Evolutionary conservation across 2,329 filamentous ascomycete genomes (phyloP).

Genomic region (Calonectria multiphialidica): DNA sequence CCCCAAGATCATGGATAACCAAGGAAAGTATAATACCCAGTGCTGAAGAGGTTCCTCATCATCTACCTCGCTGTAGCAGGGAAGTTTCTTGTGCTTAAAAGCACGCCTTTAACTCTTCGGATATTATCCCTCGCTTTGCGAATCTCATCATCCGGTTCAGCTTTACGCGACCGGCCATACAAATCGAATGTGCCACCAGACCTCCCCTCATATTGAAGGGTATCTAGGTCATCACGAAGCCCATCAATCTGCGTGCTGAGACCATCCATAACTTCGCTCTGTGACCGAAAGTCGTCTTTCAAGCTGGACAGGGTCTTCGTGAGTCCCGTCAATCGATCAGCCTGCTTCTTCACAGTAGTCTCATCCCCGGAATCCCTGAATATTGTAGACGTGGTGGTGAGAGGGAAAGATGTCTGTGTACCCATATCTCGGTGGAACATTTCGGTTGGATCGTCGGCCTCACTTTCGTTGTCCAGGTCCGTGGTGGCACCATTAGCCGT

Average conservation of each 20-base stretch:
- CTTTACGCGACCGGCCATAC: slow-evolving; percentile 57
- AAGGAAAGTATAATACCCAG: background rate
- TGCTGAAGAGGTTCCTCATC: background rate
- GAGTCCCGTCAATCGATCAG: slow-evolving; percentile 57
- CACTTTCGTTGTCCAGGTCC: slow-evolving; percentile 54
- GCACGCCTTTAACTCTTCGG: slow-evolving; percentile 81
- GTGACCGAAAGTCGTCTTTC: slow-evolving; percentile 56
- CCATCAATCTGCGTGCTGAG: slow-evolving; percentile 66
- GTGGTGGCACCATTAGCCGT: slow-evolving; percentile 25
- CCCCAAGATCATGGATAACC: background rate
- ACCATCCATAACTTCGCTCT: slow-evolving; percentile 63
- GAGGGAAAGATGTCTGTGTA: slow-evolving; percentile 75
- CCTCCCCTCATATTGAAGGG: slow-evolving; percentile 61
- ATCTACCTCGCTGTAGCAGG: slow-evolving; percentile 58
- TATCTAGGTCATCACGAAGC: slow-evolving; percentile 75
- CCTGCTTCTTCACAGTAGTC: slow-evolving; percentile 53
- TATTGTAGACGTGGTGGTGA: slow-evolving; percentile 27
- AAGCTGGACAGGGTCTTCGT: slow-evolving; percentile 56
- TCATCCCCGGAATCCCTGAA: slow-evolving; percentile 33
- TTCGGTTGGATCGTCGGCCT: slow-evolving; percentile 76
- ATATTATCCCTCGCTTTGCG: slow-evolving; percentile 81
- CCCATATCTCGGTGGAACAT: slow-evolving; percentile 86
- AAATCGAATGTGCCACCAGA: slow-evolving; percentile 53
- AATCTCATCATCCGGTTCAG: slow-evolving; percentile 77
- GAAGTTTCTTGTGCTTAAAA: slow-evolving; percentile 82